phyloP scores from a whole-genome alignment of 495 filamentous ascomycete genomes.

The Aspergillus cristatus region DNA sequence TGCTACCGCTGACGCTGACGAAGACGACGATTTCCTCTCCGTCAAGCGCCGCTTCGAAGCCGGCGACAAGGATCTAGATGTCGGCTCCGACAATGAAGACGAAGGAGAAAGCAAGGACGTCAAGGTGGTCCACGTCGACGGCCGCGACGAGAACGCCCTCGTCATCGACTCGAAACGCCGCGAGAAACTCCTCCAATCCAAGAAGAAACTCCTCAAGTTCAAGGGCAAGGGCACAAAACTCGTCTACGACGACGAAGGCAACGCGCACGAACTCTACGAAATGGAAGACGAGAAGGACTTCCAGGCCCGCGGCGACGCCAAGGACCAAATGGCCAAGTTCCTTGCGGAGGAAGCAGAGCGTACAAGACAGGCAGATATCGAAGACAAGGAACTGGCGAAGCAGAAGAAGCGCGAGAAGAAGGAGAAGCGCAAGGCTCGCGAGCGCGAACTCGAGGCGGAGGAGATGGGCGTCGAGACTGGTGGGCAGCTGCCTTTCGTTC shows the following conservation, averaged over 20 bases:
- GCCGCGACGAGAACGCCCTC: conserved; percentile 46
- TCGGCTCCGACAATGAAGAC: conserved; percentile 11
- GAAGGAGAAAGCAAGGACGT: conserved; percentile 11
- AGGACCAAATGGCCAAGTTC: conserved; percentile 66
- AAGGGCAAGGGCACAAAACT: conserved; percentile 77
- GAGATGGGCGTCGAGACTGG: conserved; percentile 31
- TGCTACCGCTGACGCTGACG: conserved; percentile 42
- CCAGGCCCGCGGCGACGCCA: conserved; percentile 59
- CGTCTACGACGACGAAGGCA: conserved; percentile 87
- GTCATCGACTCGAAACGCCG: conserved; percentile 86
- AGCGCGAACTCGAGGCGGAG: conserved; percentile 41
- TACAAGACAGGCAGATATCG: conserved; percentile 67
- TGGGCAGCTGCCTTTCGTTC: conserved; percentile 34
- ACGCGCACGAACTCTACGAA: conserved; percentile 74
- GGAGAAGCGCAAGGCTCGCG: conserved; percentile 73
- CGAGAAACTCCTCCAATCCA: conserved; percentile 86
- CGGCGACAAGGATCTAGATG: conserved; percentile 28
- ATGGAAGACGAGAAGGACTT: conserved; percentile 78
- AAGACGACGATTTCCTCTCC: conserved; percentile 72
- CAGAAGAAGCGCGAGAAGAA: conserved; percentile 78
- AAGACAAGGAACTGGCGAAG: conserved; percentile 71
- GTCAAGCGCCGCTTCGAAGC: conserved; percentile 74
- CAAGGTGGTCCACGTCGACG: conserved; percentile 38
- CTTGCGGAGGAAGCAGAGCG: conserved; percentile 60
- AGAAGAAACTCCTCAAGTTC: conserved; percentile 84